A percentile compares a stretch with the other conserved stretches of the same genome.
Evolutionary conservation across 1,139 yeast genomes (phyloP).

Genomic region (Geotrichum phurueaensis): DNA sequence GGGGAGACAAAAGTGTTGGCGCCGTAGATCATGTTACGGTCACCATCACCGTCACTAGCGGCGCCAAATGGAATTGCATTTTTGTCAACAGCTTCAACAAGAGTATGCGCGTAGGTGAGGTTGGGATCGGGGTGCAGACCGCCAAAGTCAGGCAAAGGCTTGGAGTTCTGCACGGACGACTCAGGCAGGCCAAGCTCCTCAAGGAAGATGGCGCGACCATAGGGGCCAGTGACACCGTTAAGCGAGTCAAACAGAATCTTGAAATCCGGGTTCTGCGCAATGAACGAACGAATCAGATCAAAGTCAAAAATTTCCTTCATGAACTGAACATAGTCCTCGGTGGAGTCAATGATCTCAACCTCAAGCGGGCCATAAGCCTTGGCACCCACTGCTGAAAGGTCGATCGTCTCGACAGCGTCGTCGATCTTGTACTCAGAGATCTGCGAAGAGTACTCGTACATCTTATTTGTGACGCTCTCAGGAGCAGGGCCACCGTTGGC

Average conservation of each 20-base stretch:
- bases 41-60: constrained; percentile 98
- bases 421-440: constrained; percentile 57
- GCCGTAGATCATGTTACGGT: constrained; percentile 97
- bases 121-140: constrained; percentile 98
- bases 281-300: constrained; percentile 66
- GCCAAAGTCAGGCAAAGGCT: constrained; percentile 85
- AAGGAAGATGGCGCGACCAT: constrained; percentile 77
- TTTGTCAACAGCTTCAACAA: constrained; percentile 77
- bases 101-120: constrained; percentile 83
- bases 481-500: constrained; percentile 99
- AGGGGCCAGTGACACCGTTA: constrained; percentile 97
- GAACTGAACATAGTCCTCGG: constrained; percentile 69
- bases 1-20: constrained; percentile 94
- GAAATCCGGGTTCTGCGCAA: constrained; percentile 54
- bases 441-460: constrained; percentile 61
- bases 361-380: constrained; percentile 45
- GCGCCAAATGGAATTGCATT: constrained; percentile 90
- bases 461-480: constrained; percentile 82
- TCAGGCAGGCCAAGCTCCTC: constrained; percentile 76
- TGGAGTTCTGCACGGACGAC: constrained; percentile 66
- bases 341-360: constrained; percentile 79
- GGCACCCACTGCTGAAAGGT: constrained; percentile 54
- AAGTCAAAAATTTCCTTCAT: constrained; percentile 86
- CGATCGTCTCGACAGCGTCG: constrained; percentile 51
- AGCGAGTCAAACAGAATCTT: constrained; percentile 80